Conservation (phyloP, 495 filamentous ascomycete genomes). For the Glarea lozoyensis region DNA sequence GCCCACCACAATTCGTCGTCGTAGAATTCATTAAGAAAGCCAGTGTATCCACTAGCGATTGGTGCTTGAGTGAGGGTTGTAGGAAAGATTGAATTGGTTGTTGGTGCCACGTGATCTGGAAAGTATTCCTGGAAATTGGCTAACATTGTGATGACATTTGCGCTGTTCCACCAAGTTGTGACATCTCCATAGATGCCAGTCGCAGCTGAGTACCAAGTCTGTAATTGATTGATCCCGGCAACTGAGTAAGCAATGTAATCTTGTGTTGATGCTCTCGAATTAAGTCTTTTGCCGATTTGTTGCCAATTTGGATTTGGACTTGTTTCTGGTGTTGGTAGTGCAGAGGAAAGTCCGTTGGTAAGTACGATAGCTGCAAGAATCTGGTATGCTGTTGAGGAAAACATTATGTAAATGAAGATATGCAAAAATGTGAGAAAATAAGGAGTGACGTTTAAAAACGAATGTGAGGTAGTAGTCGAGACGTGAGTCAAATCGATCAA, state of each 20-base stretch:
- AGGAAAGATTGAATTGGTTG: constrained; percentile 23
- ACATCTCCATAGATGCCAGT: constrained; percentile 57
- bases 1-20: constrained; percentile 72
- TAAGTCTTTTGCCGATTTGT: background rate
- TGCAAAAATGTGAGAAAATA: no score
- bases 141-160: constrained; percentile 57
- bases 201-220: constrained; percentile 51
- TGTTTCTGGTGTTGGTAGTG: no score
- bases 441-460: no score
- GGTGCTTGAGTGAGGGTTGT: constrained; percentile 26
- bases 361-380: no score
- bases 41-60: constrained; percentile 6
- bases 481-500: no score
- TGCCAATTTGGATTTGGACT: no score
- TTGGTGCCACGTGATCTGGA: constrained; percentile 22
- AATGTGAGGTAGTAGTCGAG: no score
- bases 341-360: no score
- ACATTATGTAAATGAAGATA: no score
- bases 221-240: constrained; percentile 28
- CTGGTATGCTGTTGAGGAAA: no score
- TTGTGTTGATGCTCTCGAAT: constrained; percentile 4
- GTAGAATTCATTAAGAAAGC: constrained; percentile 55
- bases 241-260: constrained; percentile 14
- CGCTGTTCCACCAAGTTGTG: constrained; percentile 76
- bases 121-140: constrained; percentile 47